Base-by-base conservation (phyloP, 768 basidiomycete genomes). In the Lyophyllum shimeji region DNA sequence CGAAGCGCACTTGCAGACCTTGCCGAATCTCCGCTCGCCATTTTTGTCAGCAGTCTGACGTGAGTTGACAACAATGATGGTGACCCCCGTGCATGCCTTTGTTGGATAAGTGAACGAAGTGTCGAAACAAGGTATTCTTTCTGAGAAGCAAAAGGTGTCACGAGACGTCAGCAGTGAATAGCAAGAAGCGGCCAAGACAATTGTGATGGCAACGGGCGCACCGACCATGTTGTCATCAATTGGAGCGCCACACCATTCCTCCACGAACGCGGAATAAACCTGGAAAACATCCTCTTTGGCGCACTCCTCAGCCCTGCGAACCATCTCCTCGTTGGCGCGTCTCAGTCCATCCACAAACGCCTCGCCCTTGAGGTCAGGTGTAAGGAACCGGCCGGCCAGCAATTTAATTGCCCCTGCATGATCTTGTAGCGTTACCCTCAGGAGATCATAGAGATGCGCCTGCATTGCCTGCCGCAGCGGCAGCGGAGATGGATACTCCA, bases 111-210 rank as follows among this genome's bases (percentile, higher is more conserved):
- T 39, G 67, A 65, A 40, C 73, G 71, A 57, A 85, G 63, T 43
- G 76, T 79, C 40, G 67, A 67, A 55, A 78, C 67, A 37, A 89
- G 72, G 68, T 86, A 91, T 51, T 66, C 58, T 71, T 79, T 82
- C 87, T 87, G 67, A 44, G 37, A 50, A 53, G 53, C 45, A 27
- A 67, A 37, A 25, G 47, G 31, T 8, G 15, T 57, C 79, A 78
- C 80, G 82, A 84, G 43, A 76, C 73, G 37, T 70, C 65, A 23
- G 67, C 24, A 72, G 72, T 53, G 80, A 81, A 44, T 74, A 69
- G 49, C 55, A 45, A 46, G 39, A 56, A 39, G n/a, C 4, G 20
- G 37, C 44, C 37, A 52, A 40, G 12, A 44, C 9, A 17, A 50
- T 44, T 3, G 31, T 13, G 34, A 56, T n/a, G 20, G 20, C 39